These are phyloP conservation scores for Xylariaceae sp. DNA, from an alignment of 2,329 filamentous ascomycete genomes.

Conservation along the genomic window DNA sequence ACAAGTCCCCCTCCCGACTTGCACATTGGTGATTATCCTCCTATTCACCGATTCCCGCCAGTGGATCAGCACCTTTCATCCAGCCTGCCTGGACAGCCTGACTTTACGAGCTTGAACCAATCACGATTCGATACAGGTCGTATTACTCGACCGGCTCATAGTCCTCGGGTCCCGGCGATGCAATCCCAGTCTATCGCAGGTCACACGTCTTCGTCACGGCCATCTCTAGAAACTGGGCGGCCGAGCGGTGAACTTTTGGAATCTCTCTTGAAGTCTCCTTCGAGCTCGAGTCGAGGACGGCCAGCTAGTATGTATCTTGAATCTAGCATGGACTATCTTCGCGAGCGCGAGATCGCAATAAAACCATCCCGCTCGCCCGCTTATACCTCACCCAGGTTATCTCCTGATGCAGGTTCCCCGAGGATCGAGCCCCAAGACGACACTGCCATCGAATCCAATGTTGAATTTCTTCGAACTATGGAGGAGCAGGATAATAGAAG, in stretches of 20 bases:
- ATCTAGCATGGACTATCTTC: constrained; percentile 74
- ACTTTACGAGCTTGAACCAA: constrained; percentile 24
- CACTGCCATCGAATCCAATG: constrained; percentile 67
- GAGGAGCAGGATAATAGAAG: constrained; percentile 59
- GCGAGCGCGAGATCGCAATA: constrained; percentile 62
- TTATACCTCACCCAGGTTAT: constrained; percentile 32
- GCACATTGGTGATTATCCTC: constrained; percentile 38
- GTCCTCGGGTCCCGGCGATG: constrained; percentile 32
- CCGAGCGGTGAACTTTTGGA: constrained; percentile 59
- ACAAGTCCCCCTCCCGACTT: constrained; percentile 56
- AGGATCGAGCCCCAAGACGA: constrained; percentile 49
- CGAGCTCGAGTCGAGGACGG: constrained; percentile 49
- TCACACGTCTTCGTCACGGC: constrained; percentile 50
- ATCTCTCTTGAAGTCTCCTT: constrained; percentile 56
- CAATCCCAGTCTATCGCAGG: constrained; percentile 35
- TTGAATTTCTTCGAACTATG: constrained; percentile 75
- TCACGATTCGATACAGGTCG: constrained; percentile 25
- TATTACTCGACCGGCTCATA: constrained; percentile 25
- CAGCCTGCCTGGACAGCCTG: constrained; percentile 36
- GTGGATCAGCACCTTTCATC: constrained; percentile 37
- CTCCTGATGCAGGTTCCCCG: constrained; percentile 39
- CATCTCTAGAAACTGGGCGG: constrained; percentile 67
- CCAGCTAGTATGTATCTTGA: constrained; percentile 80
- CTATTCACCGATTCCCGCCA: constrained; percentile 40
- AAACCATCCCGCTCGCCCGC: constrained; percentile 36